phyloP scores from a whole-genome alignment of 306 rosid species.

The Gastrolobium villosum region DNA sequence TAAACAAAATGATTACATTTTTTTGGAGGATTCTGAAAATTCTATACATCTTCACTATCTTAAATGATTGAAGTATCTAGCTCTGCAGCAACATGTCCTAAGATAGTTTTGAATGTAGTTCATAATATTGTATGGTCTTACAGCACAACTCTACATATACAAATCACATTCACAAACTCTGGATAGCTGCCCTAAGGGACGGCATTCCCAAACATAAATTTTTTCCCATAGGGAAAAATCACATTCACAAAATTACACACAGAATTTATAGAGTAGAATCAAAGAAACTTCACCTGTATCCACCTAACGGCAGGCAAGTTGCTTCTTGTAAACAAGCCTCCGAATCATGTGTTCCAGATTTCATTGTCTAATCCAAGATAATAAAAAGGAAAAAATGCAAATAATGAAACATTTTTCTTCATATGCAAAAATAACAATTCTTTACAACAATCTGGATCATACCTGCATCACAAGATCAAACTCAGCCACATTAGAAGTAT shows the following conservation, averaged over 20 bases:
- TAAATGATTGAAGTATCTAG: slow-evolving; percentile 35
- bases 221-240: neutral
- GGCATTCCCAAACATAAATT: neutral
- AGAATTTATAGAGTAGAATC: slow-evolving; percentile 38
- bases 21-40: slow-evolving; percentile 13
- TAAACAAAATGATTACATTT: slow-evolving; percentile 12
- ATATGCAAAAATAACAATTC: slow-evolving; percentile 39
- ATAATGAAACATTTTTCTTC: slow-evolving; percentile 32
- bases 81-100: slow-evolving; percentile 12
- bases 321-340: slow-evolving; percentile 80
- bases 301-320: slow-evolving; percentile 95
- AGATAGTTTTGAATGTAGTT: neutral
- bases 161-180: neutral
- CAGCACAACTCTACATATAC: neutral
- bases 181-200: slow-evolving; percentile 6
- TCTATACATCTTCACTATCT: slow-evolving; percentile 13
- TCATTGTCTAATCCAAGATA: slow-evolving; percentile 69
- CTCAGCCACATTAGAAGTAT: slow-evolving; percentile 80
- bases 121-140: neutral
- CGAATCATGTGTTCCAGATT: slow-evolving; percentile 85
- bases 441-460: slow-evolving; percentile 46
- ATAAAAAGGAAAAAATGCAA: slow-evolving; percentile 42
- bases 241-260: slow-evolving; percentile 24
- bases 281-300: slow-evolving; percentile 85
- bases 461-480: slow-evolving; percentile 98